Base-by-base conservation (phyloP, 73 alveolate genomes). In the Paramecium primaurelia region DNA sequence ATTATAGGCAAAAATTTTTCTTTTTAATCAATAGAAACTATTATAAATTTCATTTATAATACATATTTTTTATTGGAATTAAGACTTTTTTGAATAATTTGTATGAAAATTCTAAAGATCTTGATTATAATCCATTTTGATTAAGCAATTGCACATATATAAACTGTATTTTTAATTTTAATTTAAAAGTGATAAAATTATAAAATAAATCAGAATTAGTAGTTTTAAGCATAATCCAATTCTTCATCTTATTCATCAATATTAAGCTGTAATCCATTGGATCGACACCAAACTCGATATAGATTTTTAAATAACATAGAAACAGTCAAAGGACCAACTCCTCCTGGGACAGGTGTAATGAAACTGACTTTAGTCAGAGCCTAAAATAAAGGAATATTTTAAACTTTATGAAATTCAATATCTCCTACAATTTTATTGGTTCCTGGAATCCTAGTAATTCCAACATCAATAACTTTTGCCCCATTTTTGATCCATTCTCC, bases 331-430 rank as follows among this genome's bases (percentile, higher is more conserved):
- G 98, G 98, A 10, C 98, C 98, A 20, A 95, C 97, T 10, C 98
- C 98, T 16, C 98, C 98, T 18, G 98, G 98, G 11, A 95, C 98
- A 3, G 98, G 98, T 14, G 98, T 95, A 20, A 95, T 92, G 51
- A 75, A 80, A 37, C 94, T 73, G n/a, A 94, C 96, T 59, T 77
- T 87, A 42, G 42, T 25, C 34, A 44, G 51, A 16, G 93, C 93
- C 93, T 87, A 58, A 3, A 0, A 54, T 11, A n/a, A 18, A n/a
- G 12, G 9, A 54, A n/a, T 54, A 1, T 6, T 22, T 14, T 7
- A 64, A 59, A 87, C 93, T 38, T 87, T 77, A 4, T 59, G 75
- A 18, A 60, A 87, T 87, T 87, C 93, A n/a, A 87, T 77, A 38
- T 87, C 93, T 1, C 93, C 93, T 7, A 87, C 88, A 20, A 87